Evolutionary conservation across 2,329 filamentous ascomycete species (phyloP).

Genomic region (Lachnellula suecica): DNA sequence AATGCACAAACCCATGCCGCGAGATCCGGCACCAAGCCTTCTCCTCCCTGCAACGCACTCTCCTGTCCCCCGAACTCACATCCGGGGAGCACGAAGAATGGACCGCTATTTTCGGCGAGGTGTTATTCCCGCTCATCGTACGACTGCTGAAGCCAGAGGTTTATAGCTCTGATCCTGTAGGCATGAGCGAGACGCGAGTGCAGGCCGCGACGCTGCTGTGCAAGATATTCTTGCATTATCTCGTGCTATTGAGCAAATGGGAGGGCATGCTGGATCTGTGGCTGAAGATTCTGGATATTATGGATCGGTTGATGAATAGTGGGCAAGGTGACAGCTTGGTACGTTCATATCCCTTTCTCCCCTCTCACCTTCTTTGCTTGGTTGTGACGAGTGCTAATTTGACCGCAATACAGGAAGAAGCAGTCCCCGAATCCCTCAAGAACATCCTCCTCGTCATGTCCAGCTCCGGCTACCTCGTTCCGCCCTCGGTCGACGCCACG

Average conservation of each 20-base stretch:
- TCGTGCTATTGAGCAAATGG: conserved; percentile 81
- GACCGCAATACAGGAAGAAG: conserved; percentile 68
- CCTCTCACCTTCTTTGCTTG: neutral
- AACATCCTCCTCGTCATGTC: conserved; percentile 96
- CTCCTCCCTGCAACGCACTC: conserved; percentile 77
- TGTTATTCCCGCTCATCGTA: conserved; percentile 87
- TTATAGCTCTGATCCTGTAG: conserved; percentile 83
- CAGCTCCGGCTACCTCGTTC: conserved; percentile 79
- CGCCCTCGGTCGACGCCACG: conserved; percentile 57
- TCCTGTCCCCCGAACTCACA: conserved; percentile 81
- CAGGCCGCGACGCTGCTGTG: conserved; percentile 88
- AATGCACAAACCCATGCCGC: conserved; percentile 92
- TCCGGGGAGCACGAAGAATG: conserved; percentile 86
- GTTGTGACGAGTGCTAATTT: conserved; percentile 1
- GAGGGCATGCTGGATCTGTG: conserved; percentile 89
- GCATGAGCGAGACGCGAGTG: conserved; percentile 94
- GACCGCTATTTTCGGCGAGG: conserved; percentile 92
- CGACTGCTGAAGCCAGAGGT: conserved; percentile 91
- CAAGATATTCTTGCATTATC: conserved; percentile 93
- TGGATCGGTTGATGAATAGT: conserved; percentile 95
- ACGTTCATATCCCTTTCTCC: conserved; percentile 41
- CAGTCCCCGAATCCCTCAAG: conserved; percentile 91
- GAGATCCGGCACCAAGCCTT: conserved; percentile 91
- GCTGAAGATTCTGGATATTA: conserved; percentile 87
- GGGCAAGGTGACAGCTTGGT: conserved; percentile 88